Conservation (phyloP, 2,329 filamentous ascomycete species). For the Didymella sp. region DNA sequence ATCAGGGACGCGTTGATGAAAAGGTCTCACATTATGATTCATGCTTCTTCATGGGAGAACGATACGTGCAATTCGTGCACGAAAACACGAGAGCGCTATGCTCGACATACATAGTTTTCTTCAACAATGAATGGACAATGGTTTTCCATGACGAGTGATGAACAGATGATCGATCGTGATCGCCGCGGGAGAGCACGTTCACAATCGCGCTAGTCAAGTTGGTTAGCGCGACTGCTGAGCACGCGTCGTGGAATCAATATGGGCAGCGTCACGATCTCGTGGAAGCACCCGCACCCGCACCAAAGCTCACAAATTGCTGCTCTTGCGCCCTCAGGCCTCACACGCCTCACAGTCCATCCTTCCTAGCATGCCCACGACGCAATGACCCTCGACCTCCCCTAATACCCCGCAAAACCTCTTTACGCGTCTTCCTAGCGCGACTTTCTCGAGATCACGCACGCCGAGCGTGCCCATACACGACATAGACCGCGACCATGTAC, state of each 20-base stretch:
- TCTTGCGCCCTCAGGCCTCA: constrained; percentile 21
- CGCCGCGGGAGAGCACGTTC: constrained; percentile 26
- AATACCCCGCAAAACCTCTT: constrained; percentile 24
- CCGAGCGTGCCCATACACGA: constrained; percentile 23
- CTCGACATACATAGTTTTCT: no score
- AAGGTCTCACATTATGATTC: no score
- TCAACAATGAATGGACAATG: no score
- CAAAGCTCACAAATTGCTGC: constrained; percentile 33
- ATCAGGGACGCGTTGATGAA: no score
- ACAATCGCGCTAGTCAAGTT: constrained; percentile 27
- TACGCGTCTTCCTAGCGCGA: constrained; percentile 39
- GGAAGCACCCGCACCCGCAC: constrained; percentile 34
- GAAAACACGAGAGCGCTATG: no score
- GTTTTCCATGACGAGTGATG: neutral
- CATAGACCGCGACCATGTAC: constrained; percentile 71
- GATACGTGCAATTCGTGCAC: no score
- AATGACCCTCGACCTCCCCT: constrained; percentile 26
- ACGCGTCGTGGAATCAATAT: constrained; percentile 27
- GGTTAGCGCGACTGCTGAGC: constrained; percentile 26
- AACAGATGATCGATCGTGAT: constrained; percentile 16
- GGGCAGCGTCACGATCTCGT: constrained; percentile 24
- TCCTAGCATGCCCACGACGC: constrained; percentile 20
- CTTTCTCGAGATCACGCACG: constrained; percentile 23
- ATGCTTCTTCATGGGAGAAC: no score
- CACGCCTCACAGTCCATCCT: constrained; percentile 29